Conservation (phyloP, 148 eudicot species). For the Rhododendron williamsianum region DNA sequence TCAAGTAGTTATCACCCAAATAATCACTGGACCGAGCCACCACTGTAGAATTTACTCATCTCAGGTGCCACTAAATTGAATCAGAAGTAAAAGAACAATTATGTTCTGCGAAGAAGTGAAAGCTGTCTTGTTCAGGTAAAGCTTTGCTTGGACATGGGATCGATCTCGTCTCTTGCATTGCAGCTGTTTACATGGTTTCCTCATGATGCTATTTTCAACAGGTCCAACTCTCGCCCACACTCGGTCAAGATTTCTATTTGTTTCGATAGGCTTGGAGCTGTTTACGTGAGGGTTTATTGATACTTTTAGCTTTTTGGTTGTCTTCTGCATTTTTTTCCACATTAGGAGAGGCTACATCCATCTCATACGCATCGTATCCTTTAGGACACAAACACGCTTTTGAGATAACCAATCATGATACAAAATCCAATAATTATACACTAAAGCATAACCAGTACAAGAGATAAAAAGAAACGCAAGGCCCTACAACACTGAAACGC, state of each 20-base stretch:
- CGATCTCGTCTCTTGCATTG: neutral
- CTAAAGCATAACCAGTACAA: neutral
- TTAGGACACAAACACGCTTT: neutral
- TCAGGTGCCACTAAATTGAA: neutral
- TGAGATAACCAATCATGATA: neutral
- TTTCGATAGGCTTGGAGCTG: neutral
- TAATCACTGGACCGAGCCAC: neutral
- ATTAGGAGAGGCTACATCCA: neutral
- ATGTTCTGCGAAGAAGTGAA: neutral
- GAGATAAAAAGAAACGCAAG: neutral
- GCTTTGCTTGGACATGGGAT: neutral
- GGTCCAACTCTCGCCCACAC: neutral
- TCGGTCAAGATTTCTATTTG: neutral
- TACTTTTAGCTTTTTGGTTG: neutral
- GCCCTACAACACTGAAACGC: neutral
- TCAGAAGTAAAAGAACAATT: neutral
- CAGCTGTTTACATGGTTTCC: neutral
- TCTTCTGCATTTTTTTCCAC: neutral
- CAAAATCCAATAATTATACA: neutral
- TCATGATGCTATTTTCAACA: neutral
- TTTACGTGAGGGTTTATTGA: neutral
- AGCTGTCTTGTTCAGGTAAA: neutral
- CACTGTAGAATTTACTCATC: neutral
- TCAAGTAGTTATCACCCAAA: neutral
- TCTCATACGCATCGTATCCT: neutral